Conservation (phyloP, 768 basidiomycete genomes). For the Serendipita indica region DNA sequence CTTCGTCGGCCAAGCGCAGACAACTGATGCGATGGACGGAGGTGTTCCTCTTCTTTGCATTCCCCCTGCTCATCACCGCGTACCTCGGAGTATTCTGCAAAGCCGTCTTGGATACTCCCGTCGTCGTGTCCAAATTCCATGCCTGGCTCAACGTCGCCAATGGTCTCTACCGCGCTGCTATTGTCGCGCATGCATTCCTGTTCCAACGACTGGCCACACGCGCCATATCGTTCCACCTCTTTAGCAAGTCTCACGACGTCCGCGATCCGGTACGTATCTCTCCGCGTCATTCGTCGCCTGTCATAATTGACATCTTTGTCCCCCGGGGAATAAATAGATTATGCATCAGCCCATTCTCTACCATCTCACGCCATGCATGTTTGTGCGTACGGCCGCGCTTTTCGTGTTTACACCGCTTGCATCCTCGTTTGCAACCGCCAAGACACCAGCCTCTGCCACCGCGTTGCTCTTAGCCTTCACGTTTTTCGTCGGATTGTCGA, state of each 20-base stretch:
- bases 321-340: background rate
- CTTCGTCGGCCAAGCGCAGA: background rate
- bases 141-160: background rate
- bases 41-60: background rate
- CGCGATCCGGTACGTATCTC: background rate
- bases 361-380: slow-evolving; percentile 4
- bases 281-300: background rate
- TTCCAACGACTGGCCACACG: background rate
- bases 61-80: background rate
- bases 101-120: slow-evolving; percentile 5
- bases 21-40: background rate
- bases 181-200: background rate
- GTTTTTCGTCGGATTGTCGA: background rate
- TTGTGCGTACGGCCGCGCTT: slow-evolving; percentile 1
- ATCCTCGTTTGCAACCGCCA: slow-evolving; percentile 1
- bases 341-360: background rate
- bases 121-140: background rate
- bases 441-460: background rate
- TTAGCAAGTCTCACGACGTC: background rate
- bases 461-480: background rate
- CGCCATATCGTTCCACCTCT: background rate
- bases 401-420: slow-evolving; percentile 5
- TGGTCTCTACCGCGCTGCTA: background rate
- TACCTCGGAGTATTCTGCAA: background rate
- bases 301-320: no score